Evolutionary conservation across 1,139 yeast genomes (phyloP).

Genomic region (Suhomyces kunorum): DNA sequence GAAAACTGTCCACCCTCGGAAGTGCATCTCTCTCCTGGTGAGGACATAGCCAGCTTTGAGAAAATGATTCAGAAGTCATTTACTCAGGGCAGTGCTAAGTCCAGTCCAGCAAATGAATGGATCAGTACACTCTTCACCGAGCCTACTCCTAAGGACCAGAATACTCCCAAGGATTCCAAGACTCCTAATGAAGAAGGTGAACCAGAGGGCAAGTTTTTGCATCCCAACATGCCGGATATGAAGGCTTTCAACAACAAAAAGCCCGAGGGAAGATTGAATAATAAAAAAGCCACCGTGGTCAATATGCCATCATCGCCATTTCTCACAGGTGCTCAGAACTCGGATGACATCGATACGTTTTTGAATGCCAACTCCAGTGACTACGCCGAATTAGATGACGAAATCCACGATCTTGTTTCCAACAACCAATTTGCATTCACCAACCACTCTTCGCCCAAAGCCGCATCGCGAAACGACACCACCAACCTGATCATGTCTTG

Average conservation of each 20-base stretch:
- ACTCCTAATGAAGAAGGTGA: slow-evolving; percentile 31
- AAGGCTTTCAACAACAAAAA: slow-evolving; percentile 29
- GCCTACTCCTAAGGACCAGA: slow-evolving; percentile 47
- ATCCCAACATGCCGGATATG: slow-evolving; percentile 32
- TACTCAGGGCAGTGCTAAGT: slow-evolving; percentile 29
- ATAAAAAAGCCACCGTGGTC: slow-evolving; percentile 26
- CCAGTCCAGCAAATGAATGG: slow-evolving; percentile 41
- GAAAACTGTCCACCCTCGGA: slow-evolving; percentile 44
- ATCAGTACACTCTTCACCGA: slow-evolving; percentile 42
- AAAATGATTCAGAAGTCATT: slow-evolving; percentile 42
- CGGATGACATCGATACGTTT: slow-evolving; percentile 22
- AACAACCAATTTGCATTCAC: slow-evolving; percentile 16
- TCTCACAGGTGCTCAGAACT: slow-evolving; percentile 19
- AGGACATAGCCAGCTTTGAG: slow-evolving; percentile 39
- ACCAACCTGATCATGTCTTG: slow-evolving; percentile 38
- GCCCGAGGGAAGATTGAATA: slow-evolving; percentile 24
- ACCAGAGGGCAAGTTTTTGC: slow-evolving; percentile 17
- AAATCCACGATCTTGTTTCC: slow-evolving; percentile 22
- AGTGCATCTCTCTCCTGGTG: slow-evolving; percentile 18
- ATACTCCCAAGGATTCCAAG: slow-evolving; percentile 46
- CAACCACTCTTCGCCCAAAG: slow-evolving; percentile 26
- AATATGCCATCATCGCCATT: slow-evolving; percentile 51
- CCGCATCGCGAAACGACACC: slow-evolving; percentile 42
- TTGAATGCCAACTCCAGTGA: slow-evolving; percentile 18
- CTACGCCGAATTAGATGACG: slow-evolving; percentile 20